Base-by-base conservation (phyloP, 106 monocot genomes). In the Acanthochlamys bracteata region DNA sequence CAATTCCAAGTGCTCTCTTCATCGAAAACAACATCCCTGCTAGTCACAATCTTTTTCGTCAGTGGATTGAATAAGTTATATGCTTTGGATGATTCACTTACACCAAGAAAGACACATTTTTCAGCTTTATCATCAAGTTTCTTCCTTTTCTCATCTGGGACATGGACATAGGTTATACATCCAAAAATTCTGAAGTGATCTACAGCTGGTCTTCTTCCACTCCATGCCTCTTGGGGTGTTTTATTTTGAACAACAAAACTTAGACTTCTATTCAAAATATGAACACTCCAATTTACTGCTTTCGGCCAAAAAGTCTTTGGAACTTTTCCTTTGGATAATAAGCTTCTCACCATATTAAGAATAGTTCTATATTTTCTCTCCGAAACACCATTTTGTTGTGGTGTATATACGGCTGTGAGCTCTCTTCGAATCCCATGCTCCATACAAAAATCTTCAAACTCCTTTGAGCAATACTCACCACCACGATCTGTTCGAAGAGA, bases 401-500 rank as follows among this genome's bases (percentile, higher is more conserved):
- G 63, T 23, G 63, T 63, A 20, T 63, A 63, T 8, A 68, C 60
- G 6, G 69, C 64, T 0, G 73, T 74, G 0, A 68, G n/a, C 6
- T 64, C 46, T 7, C 41, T 54, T 42, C 27, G 1, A 26, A 79
- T 69, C 1, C 57, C 73, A 4, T 61, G 10, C 0, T 53, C 53
- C 11, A 51, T 46, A 56, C 25, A 66, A 25, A 53, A 65, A 19
- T 39, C 7, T 0, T 51, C 27, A 27, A 79, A 74, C 4, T 51
- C 69, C 11, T 24, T 24, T 11, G 64, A 74, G 25, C 22, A 39
- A 20, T 55, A 73, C 23, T 78, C 73, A 4, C 63, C 56, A 0
- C 67, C 78, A 12, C 66, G 14, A 64, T 73, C 65, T 7, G 64
- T 65, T 1, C 69, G 1, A 4, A 79, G 6, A 20, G 24, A 4